Evolutionary conservation across 2,329 filamentous ascomycete genomes (phyloP).

Genomic region (Fusarium veterinarium): DNA sequence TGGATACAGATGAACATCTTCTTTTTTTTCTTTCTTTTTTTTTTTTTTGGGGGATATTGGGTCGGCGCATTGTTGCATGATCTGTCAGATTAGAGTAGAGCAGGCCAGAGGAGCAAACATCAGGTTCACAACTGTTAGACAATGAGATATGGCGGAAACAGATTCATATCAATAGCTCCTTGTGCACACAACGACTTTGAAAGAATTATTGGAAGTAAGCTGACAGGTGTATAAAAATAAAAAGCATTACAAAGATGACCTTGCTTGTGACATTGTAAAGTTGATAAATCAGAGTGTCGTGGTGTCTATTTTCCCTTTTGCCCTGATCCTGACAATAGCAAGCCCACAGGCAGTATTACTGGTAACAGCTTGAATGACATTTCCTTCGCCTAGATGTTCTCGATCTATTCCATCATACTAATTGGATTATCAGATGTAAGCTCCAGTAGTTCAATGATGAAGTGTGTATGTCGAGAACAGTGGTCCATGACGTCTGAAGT

Average conservation of each 20-base stretch:
- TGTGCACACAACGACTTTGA: not conserved
- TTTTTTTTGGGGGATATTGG: slow-evolving; percentile 6
- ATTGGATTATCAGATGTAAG: not conserved
- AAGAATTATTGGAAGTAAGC: not conserved
- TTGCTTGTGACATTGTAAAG: not conserved
- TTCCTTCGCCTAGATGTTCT: not conserved
- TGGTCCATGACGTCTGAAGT: slow-evolving; percentile 14
- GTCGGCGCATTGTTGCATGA: slow-evolving; percentile 11
- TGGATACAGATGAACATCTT: slow-evolving; percentile 8
- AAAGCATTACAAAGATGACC: not conserved
- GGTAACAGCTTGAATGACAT: not conserved
- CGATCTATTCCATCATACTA: slow-evolving; percentile 7
- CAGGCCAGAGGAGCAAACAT: too few relatives aligned
- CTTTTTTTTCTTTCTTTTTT: not conserved
- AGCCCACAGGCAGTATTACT: not conserved
- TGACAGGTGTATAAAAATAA: slow-evolving; percentile 1
- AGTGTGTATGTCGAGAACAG: not conserved
- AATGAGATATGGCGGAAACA: not conserved
- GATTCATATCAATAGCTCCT: slow-evolving; percentile 8
- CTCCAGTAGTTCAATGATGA: not conserved
- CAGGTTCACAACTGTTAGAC: slow-evolving; percentile 8
- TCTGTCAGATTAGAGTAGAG: slow-evolving; percentile 14
- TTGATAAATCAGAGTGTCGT: not conserved
- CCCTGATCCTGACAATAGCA: not conserved
- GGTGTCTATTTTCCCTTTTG: not conserved